Conservation (phyloP, 2,329 filamentous ascomycete genomes). For the Trichophyton schoenleinii region DNA sequence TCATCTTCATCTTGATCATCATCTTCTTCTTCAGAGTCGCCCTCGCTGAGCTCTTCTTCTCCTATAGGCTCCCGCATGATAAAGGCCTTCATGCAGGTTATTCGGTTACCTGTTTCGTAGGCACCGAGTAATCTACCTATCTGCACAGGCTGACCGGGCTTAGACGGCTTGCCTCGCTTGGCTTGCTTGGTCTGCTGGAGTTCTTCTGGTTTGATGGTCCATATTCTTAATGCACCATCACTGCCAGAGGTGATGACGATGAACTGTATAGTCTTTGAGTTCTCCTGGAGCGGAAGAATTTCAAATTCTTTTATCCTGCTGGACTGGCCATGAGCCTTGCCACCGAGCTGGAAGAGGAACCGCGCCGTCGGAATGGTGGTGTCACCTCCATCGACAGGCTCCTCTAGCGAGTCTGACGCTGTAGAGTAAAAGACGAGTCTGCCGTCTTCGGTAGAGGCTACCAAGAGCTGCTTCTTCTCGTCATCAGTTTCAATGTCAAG, state of each 20-base stretch:
- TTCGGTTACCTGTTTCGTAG: slow-evolving; percentile 75
- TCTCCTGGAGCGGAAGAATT: slow-evolving; percentile 39
- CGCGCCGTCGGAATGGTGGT: slow-evolving; percentile 48
- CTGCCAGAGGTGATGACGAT: slow-evolving; percentile 66
- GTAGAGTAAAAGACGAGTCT: slow-evolving; percentile 60
- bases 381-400: slow-evolving; percentile 31
- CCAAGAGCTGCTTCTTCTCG: slow-evolving; percentile 43
- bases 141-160: slow-evolving; percentile 16
- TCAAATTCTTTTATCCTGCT: slow-evolving; percentile 83
- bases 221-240: slow-evolving; percentile 72
- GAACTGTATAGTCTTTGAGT: slow-evolving; percentile 27
- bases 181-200: slow-evolving; percentile 14
- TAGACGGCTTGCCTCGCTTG: slow-evolving; percentile 11
- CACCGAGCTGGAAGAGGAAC: slow-evolving; percentile 64
- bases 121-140: slow-evolving; percentile 58
- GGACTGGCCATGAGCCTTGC: slow-evolving; percentile 52
- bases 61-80: slow-evolving; percentile 57
- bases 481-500: slow-evolving; percentile 37
- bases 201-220: slow-evolving; percentile 42
- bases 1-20: slow-evolving; percentile 12
- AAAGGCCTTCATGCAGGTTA: slow-evolving; percentile 80
- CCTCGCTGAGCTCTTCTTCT: slow-evolving; percentile 15
- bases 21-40: slow-evolving; percentile 18
- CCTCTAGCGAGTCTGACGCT: slow-evolving; percentile 14
- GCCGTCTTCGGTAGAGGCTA: slow-evolving; percentile 82